These are phyloP conservation scores for Bruguiera sexangula DNA, from an alignment of 345 rosid genomes.

Conservation along the genomic window DNA sequence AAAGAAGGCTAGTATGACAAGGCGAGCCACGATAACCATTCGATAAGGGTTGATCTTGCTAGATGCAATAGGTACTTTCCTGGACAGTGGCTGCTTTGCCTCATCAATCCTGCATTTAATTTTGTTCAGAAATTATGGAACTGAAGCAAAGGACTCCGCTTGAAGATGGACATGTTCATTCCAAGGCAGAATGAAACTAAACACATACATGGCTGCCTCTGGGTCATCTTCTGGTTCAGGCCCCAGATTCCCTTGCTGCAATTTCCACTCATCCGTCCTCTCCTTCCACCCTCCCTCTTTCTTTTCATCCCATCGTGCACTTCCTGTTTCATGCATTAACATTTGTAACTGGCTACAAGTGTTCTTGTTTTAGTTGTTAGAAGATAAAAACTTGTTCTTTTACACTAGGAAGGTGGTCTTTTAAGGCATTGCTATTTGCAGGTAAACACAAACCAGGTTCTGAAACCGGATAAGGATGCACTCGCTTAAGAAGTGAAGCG, in stretches of 20 bases:
- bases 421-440: neutral
- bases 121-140: slow-evolving; percentile 8
- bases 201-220: slow-evolving; percentile 63
- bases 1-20: slow-evolving; percentile 68
- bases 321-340: slow-evolving; percentile 36
- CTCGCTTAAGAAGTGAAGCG: slow-evolving; percentile 72
- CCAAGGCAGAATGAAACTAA: neutral
- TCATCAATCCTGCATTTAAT: slow-evolving; percentile 66
- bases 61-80: slow-evolving; percentile 95
- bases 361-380: no score
- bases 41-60: slow-evolving; percentile 91
- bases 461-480: slow-evolving; percentile 81
- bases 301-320: slow-evolving; percentile 81
- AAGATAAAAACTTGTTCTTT: neutral
- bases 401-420: neutral
- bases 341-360: no score
- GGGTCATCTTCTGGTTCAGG: slow-evolving; percentile 76
- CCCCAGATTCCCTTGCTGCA: slow-evolving; percentile 80
- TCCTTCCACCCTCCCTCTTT: slow-evolving; percentile 89
- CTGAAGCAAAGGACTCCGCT: neutral
- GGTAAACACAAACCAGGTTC: slow-evolving; percentile 56
- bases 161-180: neutral
- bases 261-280: slow-evolving; percentile 89
- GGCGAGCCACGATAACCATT: slow-evolving; percentile 92
- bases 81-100: slow-evolving; percentile 85